A percentile compares a stretch with the other conserved stretches of the same genome.
Evolutionary conservation across 148 eudicot genomes (phyloP).

Genomic region (Rhododendron henanense): DNA sequence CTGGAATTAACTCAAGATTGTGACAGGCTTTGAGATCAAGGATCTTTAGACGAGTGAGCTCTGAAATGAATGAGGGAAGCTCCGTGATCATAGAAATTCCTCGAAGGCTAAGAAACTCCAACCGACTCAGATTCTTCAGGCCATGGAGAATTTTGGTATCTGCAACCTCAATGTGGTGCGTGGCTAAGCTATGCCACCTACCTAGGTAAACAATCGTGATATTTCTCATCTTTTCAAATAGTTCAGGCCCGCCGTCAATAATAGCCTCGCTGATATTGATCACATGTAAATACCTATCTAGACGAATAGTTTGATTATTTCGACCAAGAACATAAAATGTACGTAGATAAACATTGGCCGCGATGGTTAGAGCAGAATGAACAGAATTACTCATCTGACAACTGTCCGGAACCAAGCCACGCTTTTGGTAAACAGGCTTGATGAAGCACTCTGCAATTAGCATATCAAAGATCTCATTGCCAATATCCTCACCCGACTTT

Average conservation of each 20-base stretch:
- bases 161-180: slow-evolving; percentile 40
- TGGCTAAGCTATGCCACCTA: slow-evolving; percentile 31
- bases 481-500: slow-evolving; percentile 8
- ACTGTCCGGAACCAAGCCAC: neutral
- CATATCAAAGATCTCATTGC: slow-evolving; percentile 14
- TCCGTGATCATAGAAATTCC: slow-evolving; percentile 37
- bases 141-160: slow-evolving; percentile 23
- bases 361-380: neutral
- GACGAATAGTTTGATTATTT: neutral
- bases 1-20: slow-evolving; percentile 37
- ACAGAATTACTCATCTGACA: neutral
- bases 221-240: slow-evolving; percentile 32
- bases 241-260: slow-evolving; percentile 24
- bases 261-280: slow-evolving; percentile 31
- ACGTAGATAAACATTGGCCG: neutral
- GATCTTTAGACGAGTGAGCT: slow-evolving; percentile 22
- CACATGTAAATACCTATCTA: neutral
- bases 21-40: slow-evolving; percentile 50
- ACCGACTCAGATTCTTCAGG: slow-evolving; percentile 15
- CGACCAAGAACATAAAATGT: neutral
- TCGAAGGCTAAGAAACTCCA: slow-evolving; percentile 41
- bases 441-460: slow-evolving; percentile 26
- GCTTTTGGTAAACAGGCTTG: slow-evolving; percentile 10
- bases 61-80: slow-evolving; percentile 31
- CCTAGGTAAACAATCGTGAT: slow-evolving; percentile 43